These are phyloP conservation scores for Trichophyton benhamiae DNA, from an alignment of 2,329 filamentous ascomycete genomes.

Conservation along the genomic window DNA sequence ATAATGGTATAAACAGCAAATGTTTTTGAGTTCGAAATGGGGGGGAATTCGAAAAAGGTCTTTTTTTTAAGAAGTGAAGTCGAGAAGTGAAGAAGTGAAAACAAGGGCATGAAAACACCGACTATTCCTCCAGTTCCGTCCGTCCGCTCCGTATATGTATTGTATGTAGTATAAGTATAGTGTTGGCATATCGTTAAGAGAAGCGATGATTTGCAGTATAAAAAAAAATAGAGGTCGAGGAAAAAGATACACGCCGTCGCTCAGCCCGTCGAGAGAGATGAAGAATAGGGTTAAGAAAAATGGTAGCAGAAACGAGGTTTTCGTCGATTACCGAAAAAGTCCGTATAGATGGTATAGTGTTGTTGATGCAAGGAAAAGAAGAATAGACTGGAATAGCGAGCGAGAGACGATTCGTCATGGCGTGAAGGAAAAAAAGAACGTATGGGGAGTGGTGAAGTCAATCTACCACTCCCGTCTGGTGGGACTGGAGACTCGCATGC, in stretches of 20 bases:
- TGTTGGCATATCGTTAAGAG: conserved; percentile 2
- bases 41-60: not conserved
- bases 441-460: not conserved
- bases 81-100: not conserved
- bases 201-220: not conserved
- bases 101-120: not conserved
- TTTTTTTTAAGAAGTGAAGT: not conserved
- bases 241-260: conserved; percentile 7
- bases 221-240: not conserved
- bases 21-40: not conserved
- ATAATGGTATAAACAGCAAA: not conserved
- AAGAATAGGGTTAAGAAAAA: not conserved
- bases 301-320: not conserved
- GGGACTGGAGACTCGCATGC: conserved; percentile 76
- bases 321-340: conserved; percentile 10
- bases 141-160: conserved; percentile 4
- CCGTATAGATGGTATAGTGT: conserved; percentile 6
- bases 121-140: not conserved
- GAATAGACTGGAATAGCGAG: not conserved
- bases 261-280: conserved; percentile 8
- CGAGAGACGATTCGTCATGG: not conserved
- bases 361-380: conserved; percentile 2
- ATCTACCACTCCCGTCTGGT: conserved; percentile 39
- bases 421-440: not conserved
- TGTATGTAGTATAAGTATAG: conserved; percentile 1